Base-by-base conservation (phyloP, 192 early-diverging fungal species). In the Entomortierella parvispora region DNA sequence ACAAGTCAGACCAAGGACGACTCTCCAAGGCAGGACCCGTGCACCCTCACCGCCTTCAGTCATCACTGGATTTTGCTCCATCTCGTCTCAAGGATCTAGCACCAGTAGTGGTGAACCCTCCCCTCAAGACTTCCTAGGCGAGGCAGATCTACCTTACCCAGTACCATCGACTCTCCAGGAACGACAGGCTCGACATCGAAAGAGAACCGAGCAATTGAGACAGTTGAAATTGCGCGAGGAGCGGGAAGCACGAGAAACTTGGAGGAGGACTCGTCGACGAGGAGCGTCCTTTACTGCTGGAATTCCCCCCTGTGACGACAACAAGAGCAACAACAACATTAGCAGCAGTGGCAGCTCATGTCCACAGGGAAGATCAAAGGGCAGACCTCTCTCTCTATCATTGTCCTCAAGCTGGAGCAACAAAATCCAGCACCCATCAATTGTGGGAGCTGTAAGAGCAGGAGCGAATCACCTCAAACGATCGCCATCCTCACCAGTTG, bases 71-170 rank as follows among this genome's bases (percentile, higher is more conserved):
- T 68, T 77, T 47, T 77, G 58, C 12, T 59, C 72, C 40, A 62
- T 68, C 52, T 54, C 49, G 2, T 25, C 10, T n/a, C 51, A 54
- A 3, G 54, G 22, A 10, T 15, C 55, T 2, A 49, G 52, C 33
- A 37, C 42, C 42, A 29, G 31, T 4, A 62, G 52, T 42, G 63
- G 65, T 1, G 72, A 77, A 47, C 59, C 65, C 4, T 68, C 65
- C 7, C 72, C 65, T 0, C 72, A 68, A 25, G 72, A 77, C 22
- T 77, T 68, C 49, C 33, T 77, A 47, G 72, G 72, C 7, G 72
- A 77, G 42, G 65, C 72, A 1, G 72, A 77, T 48, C 43, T 77
- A 20, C 72, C 72, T 2, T 77, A 68, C 49, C 72, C 72, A n/a
- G 23, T 68, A 11, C 72, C 72, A 15, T 63, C 72, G 8, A 68